Evolutionary conservation across 2,329 filamentous ascomycete genomes (phyloP).

Genomic region (Albifimbria verrucaria): DNA sequence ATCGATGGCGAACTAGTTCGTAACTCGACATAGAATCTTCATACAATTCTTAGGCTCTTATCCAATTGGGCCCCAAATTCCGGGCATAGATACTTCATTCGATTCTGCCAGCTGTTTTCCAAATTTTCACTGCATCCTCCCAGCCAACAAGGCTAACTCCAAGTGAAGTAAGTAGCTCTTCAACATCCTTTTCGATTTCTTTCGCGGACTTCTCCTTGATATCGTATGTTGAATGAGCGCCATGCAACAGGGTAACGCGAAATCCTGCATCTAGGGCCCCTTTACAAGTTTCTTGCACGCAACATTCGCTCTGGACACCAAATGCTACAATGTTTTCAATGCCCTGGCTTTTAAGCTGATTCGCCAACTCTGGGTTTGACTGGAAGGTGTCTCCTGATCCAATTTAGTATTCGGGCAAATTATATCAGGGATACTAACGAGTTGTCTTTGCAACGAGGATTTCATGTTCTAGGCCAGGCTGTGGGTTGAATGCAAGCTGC

Average conservation of each 20-base stretch:
- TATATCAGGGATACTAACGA: constrained; percentile 11
- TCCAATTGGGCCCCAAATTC: too few species aligned
- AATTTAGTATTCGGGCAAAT: neutral
- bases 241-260: constrained; percentile 21
- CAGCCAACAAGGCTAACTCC: constrained; percentile 20
- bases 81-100: too few species aligned
- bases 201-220: constrained; percentile 13
- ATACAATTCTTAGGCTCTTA: too few species aligned
- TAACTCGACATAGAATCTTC: too few species aligned
- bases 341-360: constrained; percentile 15
- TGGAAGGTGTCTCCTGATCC: constrained; percentile 22
- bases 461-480: constrained; percentile 14
- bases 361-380: constrained; percentile 24
- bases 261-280: constrained; percentile 25
- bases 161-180: constrained; percentile 14
- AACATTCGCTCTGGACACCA: constrained; percentile 30
- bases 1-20: too few species aligned
- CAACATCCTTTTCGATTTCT: constrained; percentile 24
- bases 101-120: neutral
- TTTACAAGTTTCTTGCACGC: constrained; percentile 22
- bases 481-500: constrained; percentile 25
- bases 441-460: constrained; percentile 23
- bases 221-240: constrained; percentile 29
- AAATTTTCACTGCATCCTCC: constrained; percentile 12
- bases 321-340: constrained; percentile 21